These are phyloP conservation scores for Sherardia arvensis DNA, from an alignment of 257 asterid genomes.

Conservation along the genomic window DNA sequence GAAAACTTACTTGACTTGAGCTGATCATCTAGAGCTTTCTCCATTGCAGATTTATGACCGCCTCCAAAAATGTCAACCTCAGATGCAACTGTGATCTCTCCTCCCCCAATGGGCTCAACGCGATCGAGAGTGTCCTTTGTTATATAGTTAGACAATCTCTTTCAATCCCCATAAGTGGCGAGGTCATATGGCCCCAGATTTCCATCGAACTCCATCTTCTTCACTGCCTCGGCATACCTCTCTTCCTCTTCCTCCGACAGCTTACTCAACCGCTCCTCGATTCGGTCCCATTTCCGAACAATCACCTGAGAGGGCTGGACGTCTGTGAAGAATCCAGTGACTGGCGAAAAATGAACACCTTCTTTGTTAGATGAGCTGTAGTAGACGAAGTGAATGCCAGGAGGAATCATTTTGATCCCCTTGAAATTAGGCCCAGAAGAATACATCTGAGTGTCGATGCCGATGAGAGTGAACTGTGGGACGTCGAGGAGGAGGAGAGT, in stretches of 20 bases:
- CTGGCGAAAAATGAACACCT: conserved; percentile 67
- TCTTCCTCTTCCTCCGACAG: conserved; percentile 81
- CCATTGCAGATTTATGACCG: conserved; percentile 49
- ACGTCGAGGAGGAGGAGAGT: conserved; percentile 75
- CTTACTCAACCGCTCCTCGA: conserved; percentile 58
- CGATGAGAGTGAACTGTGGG: conserved; percentile 73
- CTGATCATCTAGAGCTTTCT: conserved; percentile 62
- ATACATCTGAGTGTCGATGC: conserved; percentile 82
- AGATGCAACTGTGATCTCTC: conserved; percentile 75
- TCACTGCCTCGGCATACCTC: conserved; percentile 65
- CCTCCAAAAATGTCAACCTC: conserved; percentile 50
- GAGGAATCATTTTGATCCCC: conserved; percentile 94
- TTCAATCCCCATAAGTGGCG: conserved; percentile 69
- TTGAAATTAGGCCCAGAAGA: conserved; percentile 76
- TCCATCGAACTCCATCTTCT: conserved; percentile 70
- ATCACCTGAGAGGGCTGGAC: conserved; percentile 64
- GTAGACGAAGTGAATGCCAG: conserved; percentile 75
- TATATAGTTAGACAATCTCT: conserved; percentile 61
- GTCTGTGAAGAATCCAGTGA: conserved; percentile 60
- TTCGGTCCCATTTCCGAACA: conserved; percentile 69
- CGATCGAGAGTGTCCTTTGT: conserved; percentile 54
- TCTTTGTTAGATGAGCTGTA: conserved; percentile 70
- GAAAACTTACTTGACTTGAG: conserved; percentile 47
- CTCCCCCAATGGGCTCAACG: conserved; percentile 70
- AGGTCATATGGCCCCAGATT: conserved; percentile 81